Base-by-base conservation (phyloP, 495 filamentous ascomycete species). In the Aspergillus coremiiformis region DNA sequence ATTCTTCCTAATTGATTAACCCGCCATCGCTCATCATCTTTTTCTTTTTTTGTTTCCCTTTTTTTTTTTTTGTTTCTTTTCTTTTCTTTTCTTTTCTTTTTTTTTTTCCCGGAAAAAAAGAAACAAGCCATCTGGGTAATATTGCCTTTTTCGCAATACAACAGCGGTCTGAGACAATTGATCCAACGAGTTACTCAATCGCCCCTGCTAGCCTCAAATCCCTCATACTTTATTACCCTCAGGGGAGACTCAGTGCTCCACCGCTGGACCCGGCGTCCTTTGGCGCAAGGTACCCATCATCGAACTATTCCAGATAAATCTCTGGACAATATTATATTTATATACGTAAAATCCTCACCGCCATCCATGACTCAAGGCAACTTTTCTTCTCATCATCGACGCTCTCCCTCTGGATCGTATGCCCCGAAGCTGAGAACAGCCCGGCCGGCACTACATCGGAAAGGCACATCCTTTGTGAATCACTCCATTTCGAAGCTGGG, bases 301-400 rank as follows among this genome's bases (percentile, higher is more conserved):
- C 57, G 61, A 63, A 52, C 65, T 64, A 65, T 66, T 65, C 52
- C 60, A 52, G 54, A 57, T 56, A 53, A 26, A 54, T 51, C 39
- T 43, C 37, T 43, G 42, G 29, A 39, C 51, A 52, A 53, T 44
- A 44, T 57, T 55, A 39, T 54, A 48, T 53, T 43, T 56, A 60
- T 56, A 60, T 58, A 60, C 53, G 51, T 52, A 55, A 45, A 52
- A 48, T 44, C 63, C 63, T 67, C 70, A 73, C 70, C 70, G 68
- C 68, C 62, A 69, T 58, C 65, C 60, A 73, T 73, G 71, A 71
- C 71, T 71, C 69, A 74, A 67, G 52, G 49, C 46, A 49, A 52
- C 47, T 37, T 39, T 54, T 49, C 64, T 23, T 54, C 60, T 49
- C 59, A 62, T 43, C 70, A 73, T 44, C 70, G 68, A 35, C 66